Percentiles rank a stretch among this genome's conserved stretches.
Evolutionary conservation across 805 yeast genomes (phyloP).

Genomic region (Huiozyma naganishii): DNA sequence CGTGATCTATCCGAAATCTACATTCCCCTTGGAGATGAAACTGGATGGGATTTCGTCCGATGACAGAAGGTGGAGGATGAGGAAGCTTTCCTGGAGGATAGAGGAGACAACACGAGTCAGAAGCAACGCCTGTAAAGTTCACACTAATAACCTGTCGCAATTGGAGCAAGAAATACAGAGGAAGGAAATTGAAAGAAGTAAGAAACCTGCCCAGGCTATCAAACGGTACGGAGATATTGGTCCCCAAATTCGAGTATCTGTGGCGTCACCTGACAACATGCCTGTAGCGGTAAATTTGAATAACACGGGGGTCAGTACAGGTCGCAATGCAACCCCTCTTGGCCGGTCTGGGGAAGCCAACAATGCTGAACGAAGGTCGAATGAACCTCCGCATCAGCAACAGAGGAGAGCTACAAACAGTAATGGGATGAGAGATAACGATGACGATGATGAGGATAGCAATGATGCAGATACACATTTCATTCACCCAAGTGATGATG

Average conservation of each 20-base stretch:
- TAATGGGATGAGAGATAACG: conserved; percentile 14
- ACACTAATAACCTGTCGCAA: conserved; percentile 37
- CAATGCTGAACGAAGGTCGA: background rate
- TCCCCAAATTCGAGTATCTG: conserved; percentile 28
- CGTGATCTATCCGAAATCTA: conserved; percentile 78
- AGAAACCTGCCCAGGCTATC: conserved; percentile 15
- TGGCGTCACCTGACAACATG: conserved; percentile 21
- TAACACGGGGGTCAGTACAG: background rate
- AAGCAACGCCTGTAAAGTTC: conserved; percentile 47
- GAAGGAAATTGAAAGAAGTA: conserved; percentile 33
- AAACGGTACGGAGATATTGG: conserved; percentile 32
- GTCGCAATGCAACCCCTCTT: background rate
- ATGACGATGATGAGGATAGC: conserved; percentile 27
- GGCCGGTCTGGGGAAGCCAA: background rate
- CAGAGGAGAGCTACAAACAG: conserved; percentile 3
- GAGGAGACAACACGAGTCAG: conserved; percentile 69
- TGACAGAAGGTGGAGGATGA: conserved; percentile 78
- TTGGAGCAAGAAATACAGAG: conserved; percentile 18
- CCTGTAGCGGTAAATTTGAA: background rate
- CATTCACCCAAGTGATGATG: conserved; percentile 29
- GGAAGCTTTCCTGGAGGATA: conserved; percentile 78
- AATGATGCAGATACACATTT: conserved; percentile 18
- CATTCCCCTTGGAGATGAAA: conserved; percentile 72
- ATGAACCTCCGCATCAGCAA: no score
- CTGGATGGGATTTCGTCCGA: conserved; percentile 57